Percentiles rank a stretch among this genome's conserved stretches.
These are phyloP conservation scores for Aureobasidium lini DNA, from an alignment of 2,329 filamentous ascomycete species.

Conservation along the genomic window DNA sequence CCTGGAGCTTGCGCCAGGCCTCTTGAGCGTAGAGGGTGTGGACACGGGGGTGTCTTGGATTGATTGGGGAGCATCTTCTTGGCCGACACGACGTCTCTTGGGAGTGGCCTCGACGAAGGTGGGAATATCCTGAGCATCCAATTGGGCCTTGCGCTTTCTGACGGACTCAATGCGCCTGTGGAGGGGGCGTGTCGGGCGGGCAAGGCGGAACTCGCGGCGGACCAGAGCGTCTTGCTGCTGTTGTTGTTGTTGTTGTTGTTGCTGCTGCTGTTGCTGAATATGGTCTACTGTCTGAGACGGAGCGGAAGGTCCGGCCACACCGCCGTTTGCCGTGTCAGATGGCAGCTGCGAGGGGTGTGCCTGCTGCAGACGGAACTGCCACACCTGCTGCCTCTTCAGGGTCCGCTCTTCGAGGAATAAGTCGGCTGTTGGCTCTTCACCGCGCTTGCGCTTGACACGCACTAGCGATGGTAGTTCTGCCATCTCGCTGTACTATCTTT, in stretches of 20 bases:
- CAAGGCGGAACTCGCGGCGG: slow-evolving; percentile 13
- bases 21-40: slow-evolving; percentile 12
- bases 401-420: slow-evolving; percentile 18
- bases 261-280: slow-evolving; percentile 4
- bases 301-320: not conserved
- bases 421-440: slow-evolving; percentile 39
- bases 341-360: slow-evolving; percentile 5
- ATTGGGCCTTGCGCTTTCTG: slow-evolving; percentile 10
- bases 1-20: slow-evolving; percentile 14
- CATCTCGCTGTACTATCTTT: slow-evolving; percentile 26
- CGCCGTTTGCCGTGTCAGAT: not conserved
- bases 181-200: slow-evolving; percentile 4
- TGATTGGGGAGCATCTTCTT: not conserved
- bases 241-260: not conserved
- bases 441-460: slow-evolving; percentile 49
- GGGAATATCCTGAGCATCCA: slow-evolving; percentile 14
- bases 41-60: not conserved
- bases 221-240: not conserved
- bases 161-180: slow-evolving; percentile 9
- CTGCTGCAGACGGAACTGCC: slow-evolving; percentile 15
- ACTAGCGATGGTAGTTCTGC: slow-evolving; percentile 43
- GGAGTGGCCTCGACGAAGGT: slow-evolving; percentile 16
- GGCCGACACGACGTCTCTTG: not conserved
- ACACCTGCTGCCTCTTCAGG: slow-evolving; percentile 16
- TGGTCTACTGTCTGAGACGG: not conserved